phyloP scores from a whole-genome alignment of 768 basidiomycete species.

The Boletus fagicola region DNA sequence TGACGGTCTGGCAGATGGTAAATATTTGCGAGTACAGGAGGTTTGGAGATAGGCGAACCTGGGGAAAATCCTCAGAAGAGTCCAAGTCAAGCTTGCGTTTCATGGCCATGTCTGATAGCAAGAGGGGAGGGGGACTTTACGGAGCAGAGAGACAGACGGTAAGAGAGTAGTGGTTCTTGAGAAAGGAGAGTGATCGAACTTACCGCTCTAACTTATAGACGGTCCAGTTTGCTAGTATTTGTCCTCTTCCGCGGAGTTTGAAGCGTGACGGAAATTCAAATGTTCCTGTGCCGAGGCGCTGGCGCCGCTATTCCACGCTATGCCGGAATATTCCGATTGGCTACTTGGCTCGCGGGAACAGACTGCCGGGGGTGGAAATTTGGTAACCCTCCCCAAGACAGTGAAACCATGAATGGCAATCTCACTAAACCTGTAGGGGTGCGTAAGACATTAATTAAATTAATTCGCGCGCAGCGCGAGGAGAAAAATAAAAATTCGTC shows the following conservation, averaged over 20 bases:
- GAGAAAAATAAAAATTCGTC: too few species aligned
- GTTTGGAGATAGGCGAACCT: conserved; percentile 36
- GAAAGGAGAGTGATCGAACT: conserved; percentile 21
- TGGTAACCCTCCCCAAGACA: conserved; percentile 3
- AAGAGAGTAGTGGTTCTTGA: conserved; percentile 21
- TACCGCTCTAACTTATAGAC: conserved; percentile 34
- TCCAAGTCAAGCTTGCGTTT: conserved; percentile 76
- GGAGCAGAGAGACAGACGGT: conserved; percentile 1
- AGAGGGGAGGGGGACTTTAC: conserved; percentile 8
- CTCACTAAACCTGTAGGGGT: too few species aligned
- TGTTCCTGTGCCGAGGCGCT: conserved; percentile 14
- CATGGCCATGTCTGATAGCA: conserved; percentile 50
- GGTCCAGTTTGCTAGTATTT: conserved; percentile 29
- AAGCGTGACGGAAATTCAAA: conserved; percentile 18
- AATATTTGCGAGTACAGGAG: conserved; percentile 19
- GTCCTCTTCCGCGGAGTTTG: conserved; percentile 23
- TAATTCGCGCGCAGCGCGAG: too few species aligned
- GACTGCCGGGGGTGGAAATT: conserved; percentile 10
- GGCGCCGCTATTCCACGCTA: conserved; percentile 4
- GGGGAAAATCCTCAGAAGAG: conserved; percentile 49
- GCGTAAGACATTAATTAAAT: too few species aligned
- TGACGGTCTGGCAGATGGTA: conserved; percentile 43
- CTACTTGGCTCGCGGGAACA: background rate
- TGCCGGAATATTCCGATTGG: conserved; percentile 33
- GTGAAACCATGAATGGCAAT: too few species aligned